Conservation (phyloP, 2,329 filamentous ascomycete species). For the Pestalotiopsis sp. region DNA sequence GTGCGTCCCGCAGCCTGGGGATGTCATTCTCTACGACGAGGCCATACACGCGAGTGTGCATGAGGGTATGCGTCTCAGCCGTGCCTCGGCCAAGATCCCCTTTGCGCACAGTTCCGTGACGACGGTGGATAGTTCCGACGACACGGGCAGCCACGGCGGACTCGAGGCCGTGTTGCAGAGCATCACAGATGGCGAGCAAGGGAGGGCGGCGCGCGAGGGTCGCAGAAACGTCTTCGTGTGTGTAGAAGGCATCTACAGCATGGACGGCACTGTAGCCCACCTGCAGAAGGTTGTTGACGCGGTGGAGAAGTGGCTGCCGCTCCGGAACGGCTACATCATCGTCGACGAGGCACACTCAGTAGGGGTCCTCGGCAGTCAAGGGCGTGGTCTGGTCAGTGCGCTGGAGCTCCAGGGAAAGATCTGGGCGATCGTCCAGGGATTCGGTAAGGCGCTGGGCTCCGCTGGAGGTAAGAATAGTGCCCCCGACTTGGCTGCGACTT, state of each 20-base stretch:
- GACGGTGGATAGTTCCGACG: conserved; percentile 11
- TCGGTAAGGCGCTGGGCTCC: conserved; percentile 69
- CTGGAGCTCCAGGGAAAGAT: conserved; percentile 58
- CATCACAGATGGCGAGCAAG: conserved; percentile 19
- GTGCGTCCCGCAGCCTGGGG: conserved; percentile 60
- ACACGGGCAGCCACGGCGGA: conserved; percentile 18
- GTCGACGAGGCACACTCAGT: conserved; percentile 72
- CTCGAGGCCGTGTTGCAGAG: conserved; percentile 31
- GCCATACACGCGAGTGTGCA: conserved; percentile 78
- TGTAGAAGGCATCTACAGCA: conserved; percentile 75
- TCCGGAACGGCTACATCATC: conserved; percentile 62
- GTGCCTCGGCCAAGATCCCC: conserved; percentile 47
- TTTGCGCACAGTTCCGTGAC: conserved; percentile 62
- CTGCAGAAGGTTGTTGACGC: conserved; percentile 61
- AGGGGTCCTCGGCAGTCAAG: conserved; percentile 58
- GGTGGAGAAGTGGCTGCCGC: conserved; percentile 57
- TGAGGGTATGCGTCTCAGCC: conserved; percentile 72
- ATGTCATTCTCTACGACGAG: conserved; percentile 72
- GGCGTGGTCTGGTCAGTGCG: conserved; percentile 60
- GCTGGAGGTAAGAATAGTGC: conserved; percentile 62
- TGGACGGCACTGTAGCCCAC: conserved; percentile 78
- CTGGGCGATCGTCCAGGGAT: conserved; percentile 64
- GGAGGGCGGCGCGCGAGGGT: conserved; percentile 15
- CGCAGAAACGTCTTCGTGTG: conserved; percentile 65
- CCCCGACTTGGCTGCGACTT: not conserved